Evolutionary conservation across 140 eudicot species (phyloP).

Genomic region (Anethum foeniculum): DNA sequence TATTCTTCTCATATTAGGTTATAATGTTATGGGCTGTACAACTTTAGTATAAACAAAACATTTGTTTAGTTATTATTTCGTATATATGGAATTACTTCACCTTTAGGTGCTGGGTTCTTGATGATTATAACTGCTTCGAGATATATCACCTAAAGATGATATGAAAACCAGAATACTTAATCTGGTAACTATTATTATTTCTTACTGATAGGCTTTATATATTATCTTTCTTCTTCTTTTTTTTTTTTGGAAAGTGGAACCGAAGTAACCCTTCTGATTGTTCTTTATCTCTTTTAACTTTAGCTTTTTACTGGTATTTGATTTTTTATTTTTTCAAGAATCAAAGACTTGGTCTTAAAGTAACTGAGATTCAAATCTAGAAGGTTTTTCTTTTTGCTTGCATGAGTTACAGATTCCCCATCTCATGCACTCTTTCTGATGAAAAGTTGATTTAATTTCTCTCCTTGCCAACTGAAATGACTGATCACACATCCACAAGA

Average conservation of each 20-base stretch:
- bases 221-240: background rate
- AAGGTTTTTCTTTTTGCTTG: constrained; percentile 31
- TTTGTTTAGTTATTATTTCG: background rate
- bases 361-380: constrained; percentile 45
- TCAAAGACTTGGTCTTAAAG: constrained; percentile 47
- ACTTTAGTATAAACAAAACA: background rate
- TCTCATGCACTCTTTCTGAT: constrained; percentile 16
- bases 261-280: constrained; percentile 20
- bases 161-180: background rate
- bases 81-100: background rate
- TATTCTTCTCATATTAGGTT: background rate
- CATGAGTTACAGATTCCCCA: constrained; percentile 32
- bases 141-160: background rate
- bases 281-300: constrained; percentile 27
- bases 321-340: constrained; percentile 60
- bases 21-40: background rate
- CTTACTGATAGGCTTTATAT: constrained; percentile 7
- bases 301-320: constrained; percentile 23
- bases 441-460: constrained; percentile 13
- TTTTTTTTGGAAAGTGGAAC: constrained; percentile 15
- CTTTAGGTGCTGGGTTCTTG: background rate
- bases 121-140: background rate
- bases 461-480: background rate
- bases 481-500: background rate
- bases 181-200: background rate